Base-by-base conservation (phyloP, 176 grass and related monocot genomes). In the Juncus effusus region DNA sequence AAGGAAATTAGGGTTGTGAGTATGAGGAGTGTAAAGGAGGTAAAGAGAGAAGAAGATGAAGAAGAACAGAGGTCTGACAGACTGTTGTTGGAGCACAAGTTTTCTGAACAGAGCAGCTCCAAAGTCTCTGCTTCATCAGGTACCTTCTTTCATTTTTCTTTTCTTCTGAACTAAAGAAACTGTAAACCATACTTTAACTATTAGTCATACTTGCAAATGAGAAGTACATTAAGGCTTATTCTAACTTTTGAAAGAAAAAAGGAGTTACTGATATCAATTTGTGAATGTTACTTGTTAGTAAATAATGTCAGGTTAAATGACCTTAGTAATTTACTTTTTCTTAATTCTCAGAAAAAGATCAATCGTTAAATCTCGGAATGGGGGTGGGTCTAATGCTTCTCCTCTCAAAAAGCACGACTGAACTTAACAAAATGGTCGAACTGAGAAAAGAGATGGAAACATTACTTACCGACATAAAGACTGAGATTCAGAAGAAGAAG, bases 341-440 rank as follows among this genome's bases (percentile, higher is more conserved):
- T 40, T 10, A 12, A 57, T 51, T 38, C 74, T 56, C 93, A 97
- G 94, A 45, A 62, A 86, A 69, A 38, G 84, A 81, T 54, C n/a
- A 77, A 40, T 82, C 80, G 3, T 84, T 80, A 78, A 97, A 82
- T 72, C 59, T 97, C 3, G 88, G 85, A 16, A 82, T 92, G 72
- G 85, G 85, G 44, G 80, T 82, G 13, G 81, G 85, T 28, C 60
- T 97, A 7, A 65, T 89, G 16, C 72, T 92, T 10, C 83, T 92
- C 13, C 55, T 97, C 0, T 76, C 94, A 1, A 92, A 77, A 70
- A 79, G 83, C 42, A 76, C 85, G 5, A 80, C 77, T 16, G 94
- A 97, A 77, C 78, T 97, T 16, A 78, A 82, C 70, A 86, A 84
- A 84, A 97, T 97, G 85, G 64, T 61, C 0, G 85, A 89, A 82